Percentiles rank a stretch among this genome's conserved stretches.
Evolutionary conservation across 1,284 basidiomycete genomes (phyloP).

Genomic region (Bothia castanella): DNA sequence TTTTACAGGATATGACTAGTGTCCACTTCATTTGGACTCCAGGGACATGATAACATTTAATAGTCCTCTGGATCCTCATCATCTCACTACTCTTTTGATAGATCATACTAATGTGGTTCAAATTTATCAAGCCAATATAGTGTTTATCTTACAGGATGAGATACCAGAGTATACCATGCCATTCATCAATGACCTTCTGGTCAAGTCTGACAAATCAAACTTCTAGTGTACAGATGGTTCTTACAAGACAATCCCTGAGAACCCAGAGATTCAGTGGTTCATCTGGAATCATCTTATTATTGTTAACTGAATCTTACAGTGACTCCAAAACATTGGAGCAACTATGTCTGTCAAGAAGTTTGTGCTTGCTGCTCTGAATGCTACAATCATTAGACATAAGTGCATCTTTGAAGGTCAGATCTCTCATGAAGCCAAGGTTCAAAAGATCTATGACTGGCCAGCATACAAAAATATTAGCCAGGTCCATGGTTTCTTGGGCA

Average conservation of each 20-base stretch:
- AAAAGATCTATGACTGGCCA: not conserved
- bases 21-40: slow-evolving; percentile 6
- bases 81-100: slow-evolving; percentile 13
- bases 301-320: not conserved
- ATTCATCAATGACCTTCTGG: not conserved
- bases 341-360: slow-evolving; percentile 30
- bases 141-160: slow-evolving; percentile 3
- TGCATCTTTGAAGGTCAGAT: slow-evolving; percentile 25
- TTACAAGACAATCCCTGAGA: not conserved
- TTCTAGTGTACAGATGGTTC: not conserved
- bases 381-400: slow-evolving; percentile 27
- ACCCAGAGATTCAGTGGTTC: slow-evolving; percentile 18
- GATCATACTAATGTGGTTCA: slow-evolving; percentile 6
- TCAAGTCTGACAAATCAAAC: not conserved
- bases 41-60: slow-evolving; percentile 15
- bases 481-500: not conserved
- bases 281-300: slow-evolving; percentile 23
- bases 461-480: not conserved
- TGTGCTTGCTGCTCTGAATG: slow-evolving; percentile 17
- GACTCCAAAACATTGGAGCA: slow-evolving; percentile 19
- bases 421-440: not conserved
- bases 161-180: not conserved
- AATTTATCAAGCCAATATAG: not conserved
- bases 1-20: slow-evolving; percentile 9
- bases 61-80: slow-evolving; percentile 7